phyloP scores from a whole-genome alignment of 2,329 filamentous ascomycete species.

The Fusarium phyllophilum region DNA sequence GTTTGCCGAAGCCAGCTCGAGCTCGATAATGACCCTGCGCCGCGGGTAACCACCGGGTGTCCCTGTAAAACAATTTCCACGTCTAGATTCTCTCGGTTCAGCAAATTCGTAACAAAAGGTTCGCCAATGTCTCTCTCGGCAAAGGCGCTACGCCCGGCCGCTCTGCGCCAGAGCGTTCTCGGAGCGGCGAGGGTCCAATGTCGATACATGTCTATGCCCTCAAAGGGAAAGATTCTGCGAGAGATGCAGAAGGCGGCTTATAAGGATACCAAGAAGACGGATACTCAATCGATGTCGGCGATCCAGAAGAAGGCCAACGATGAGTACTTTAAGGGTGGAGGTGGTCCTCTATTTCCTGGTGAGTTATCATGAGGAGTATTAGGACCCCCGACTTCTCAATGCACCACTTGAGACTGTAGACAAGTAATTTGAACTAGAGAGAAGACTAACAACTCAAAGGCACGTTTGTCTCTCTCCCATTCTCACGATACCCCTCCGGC shows the following conservation, averaged over 20 bases:
- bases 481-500: slow-evolving; percentile 48
- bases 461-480: slow-evolving; percentile 59
- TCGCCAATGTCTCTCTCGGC: slow-evolving; percentile 33
- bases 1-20: slow-evolving; percentile 12
- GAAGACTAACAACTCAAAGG: slow-evolving; percentile 46
- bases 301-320: slow-evolving; percentile 47
- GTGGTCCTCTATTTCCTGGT: slow-evolving; percentile 50
- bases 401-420: slow-evolving; percentile 6
- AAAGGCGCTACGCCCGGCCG: slow-evolving; percentile 38
- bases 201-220: slow-evolving; percentile 44
- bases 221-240: slow-evolving; percentile 40
- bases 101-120: background rate
- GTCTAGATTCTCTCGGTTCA: background rate
- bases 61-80: slow-evolving; percentile 1
- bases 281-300: slow-evolving; percentile 45
- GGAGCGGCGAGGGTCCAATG: slow-evolving; percentile 37
- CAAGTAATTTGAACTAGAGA: background rate
- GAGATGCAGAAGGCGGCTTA: slow-evolving; percentile 44
- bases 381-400: background rate
- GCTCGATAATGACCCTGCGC: slow-evolving; percentile 42
- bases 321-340: slow-evolving; percentile 49
- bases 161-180: slow-evolving; percentile 33
- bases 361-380: slow-evolving; percentile 24
- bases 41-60: slow-evolving; percentile 39
- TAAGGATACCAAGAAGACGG: slow-evolving; percentile 38